Conservation (phyloP, 148 eudicot genomes). For the Suaeda aralocaspica region DNA sequence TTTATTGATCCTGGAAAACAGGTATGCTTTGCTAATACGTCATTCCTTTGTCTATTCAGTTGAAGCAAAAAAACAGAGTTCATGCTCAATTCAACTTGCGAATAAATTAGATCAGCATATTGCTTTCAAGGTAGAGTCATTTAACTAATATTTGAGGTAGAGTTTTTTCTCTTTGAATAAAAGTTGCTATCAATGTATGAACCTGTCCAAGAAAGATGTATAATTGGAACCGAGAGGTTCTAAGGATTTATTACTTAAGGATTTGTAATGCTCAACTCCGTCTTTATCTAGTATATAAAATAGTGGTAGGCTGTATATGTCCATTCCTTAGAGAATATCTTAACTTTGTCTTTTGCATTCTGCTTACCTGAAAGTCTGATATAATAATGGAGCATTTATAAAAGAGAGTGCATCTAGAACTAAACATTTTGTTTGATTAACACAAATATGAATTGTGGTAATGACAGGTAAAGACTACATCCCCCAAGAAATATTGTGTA, state of each 20-base stretch:
- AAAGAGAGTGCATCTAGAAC: background rate
- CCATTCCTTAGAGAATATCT: background rate
- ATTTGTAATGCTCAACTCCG: background rate
- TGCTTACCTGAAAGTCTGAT: background rate
- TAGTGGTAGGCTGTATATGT: background rate
- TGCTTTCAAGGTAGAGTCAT: conserved; percentile 58
- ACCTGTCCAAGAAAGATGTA: background rate
- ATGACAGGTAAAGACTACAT: conserved; percentile 70
- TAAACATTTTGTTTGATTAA: background rate
- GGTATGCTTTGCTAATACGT: background rate
- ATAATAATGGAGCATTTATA: background rate
- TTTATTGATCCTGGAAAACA: background rate
- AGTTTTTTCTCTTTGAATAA: background rate
- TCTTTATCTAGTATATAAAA: background rate
- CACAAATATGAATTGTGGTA: background rate
- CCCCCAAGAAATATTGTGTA: conserved; percentile 68
- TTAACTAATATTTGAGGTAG: background rate
- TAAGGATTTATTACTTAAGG: background rate
- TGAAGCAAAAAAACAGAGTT: conserved; percentile 71
- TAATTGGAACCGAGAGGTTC: background rate
- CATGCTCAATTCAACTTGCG: conserved; percentile 56
- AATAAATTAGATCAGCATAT: conserved; percentile 53
- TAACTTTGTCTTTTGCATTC: background rate
- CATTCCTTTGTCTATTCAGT: conserved; percentile 32
- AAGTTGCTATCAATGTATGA: background rate